A percentile compares a stretch with the other conserved stretches of the same genome.
Conservation (phyloP, 208 protist species). For the Phytomonas francai region DNA sequence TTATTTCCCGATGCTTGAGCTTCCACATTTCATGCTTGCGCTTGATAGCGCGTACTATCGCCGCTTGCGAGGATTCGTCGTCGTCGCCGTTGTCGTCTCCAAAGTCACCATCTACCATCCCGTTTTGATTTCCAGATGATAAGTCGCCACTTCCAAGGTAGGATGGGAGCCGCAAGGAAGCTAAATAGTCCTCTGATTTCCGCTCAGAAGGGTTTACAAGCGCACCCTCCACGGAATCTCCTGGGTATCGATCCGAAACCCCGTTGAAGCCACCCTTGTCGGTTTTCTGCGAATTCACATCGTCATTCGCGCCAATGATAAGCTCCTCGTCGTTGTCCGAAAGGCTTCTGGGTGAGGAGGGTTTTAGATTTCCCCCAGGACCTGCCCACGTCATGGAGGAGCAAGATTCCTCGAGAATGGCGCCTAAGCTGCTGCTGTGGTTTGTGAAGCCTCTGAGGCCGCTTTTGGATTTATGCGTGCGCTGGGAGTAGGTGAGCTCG, state of each 20-base stretch:
- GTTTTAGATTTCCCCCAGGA: neutral
- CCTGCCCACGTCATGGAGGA: neutral
- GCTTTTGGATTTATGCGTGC: neutral
- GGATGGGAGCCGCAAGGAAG: neutral
- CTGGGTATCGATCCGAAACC: constrained; percentile 8
- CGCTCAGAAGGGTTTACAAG: constrained; percentile 4
- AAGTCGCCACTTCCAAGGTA: neutral
- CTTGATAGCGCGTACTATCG: constrained; percentile 18
- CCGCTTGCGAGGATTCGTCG: constrained; percentile 1
- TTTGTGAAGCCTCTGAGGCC: neutral
- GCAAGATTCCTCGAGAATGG: neutral
- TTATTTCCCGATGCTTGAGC: constrained; percentile 47
- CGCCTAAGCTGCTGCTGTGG: neutral
- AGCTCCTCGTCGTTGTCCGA: constrained; percentile 29
- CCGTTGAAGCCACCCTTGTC: neutral
- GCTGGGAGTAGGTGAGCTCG: constrained; percentile 48
- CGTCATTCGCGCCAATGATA: constrained; percentile 40
- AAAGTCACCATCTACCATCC: neutral
- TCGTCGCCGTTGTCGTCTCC: neutral
- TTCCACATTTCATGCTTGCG: constrained; percentile 82
- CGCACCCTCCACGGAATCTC: neutral
- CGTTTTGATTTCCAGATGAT: neutral
- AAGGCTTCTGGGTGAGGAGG: constrained; percentile 4
- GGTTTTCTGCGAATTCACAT: constrained; percentile 11
- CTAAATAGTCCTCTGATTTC: neutral